These are phyloP conservation scores for Carex arenaria DNA, from an alignment of 202 grass and related monocot genomes.

Conservation along the genomic window DNA sequence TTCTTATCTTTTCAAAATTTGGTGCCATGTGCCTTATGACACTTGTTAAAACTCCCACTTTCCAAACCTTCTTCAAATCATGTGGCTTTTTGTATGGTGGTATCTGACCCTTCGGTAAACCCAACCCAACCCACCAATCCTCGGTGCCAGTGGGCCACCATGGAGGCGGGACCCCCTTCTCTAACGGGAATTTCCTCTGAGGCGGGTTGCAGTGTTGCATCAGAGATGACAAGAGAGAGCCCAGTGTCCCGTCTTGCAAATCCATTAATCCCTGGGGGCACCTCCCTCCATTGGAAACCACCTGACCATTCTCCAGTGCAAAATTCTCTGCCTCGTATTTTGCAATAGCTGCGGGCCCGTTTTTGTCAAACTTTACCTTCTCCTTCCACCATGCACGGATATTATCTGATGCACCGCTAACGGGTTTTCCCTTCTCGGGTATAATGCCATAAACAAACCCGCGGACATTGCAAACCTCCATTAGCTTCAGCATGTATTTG, in stretches of 20 bases:
- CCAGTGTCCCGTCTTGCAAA: constrained; percentile 88
- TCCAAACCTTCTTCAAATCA: constrained; percentile 98
- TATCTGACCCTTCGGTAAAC: constrained; percentile 55
- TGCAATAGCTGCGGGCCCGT: constrained; percentile 71
- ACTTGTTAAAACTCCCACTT: constrained; percentile 80
- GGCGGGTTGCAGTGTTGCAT: constrained; percentile 91
- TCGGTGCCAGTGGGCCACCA: constrained; percentile 94
- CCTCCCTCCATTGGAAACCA: constrained; percentile 4
- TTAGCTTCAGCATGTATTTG: constrained; percentile 96
- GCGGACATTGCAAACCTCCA: constrained; percentile 84
- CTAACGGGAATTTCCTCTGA: constrained; percentile 85
- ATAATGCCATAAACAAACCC: constrained; percentile 94
- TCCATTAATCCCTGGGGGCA: constrained; percentile 72
- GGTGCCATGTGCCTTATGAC: constrained; percentile 95
- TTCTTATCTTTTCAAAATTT: constrained; percentile 87
- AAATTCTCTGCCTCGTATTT: constrained; percentile 73
- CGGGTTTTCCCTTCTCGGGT: constrained; percentile 92
- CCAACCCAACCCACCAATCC: constrained; percentile 70
- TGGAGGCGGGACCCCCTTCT: constrained; percentile 68
- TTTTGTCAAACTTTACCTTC: constrained; percentile 98
- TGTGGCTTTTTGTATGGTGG: constrained; percentile 94
- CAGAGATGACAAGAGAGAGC: constrained; percentile 79
- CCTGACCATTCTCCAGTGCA: constrained; percentile 30
- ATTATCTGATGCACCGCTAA: constrained; percentile 86
- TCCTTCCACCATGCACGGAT: constrained; percentile 99